Conservation (phyloP, 352 stramenopile species). For the Pythium utonaiense region DNA sequence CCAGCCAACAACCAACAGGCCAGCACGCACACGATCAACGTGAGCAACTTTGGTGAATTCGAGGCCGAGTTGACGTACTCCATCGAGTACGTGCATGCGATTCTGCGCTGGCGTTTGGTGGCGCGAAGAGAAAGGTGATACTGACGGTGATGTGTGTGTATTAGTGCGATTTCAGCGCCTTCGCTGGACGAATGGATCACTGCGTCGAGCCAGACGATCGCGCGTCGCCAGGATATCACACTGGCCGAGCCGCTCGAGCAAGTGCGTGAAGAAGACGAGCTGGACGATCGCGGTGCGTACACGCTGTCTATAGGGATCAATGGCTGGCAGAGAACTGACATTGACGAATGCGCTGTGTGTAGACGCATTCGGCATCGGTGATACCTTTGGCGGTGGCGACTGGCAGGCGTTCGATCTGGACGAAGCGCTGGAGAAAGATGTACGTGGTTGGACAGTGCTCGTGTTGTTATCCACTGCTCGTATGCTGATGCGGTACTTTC, state of each 20-base stretch:
- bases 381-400: conserved; percentile 73
- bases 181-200: conserved; percentile 82
- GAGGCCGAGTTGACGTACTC: conserved; percentile 81
- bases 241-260: conserved; percentile 63
- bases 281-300: conserved; percentile 47
- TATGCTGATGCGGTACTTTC: not conserved
- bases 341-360: not conserved
- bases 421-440: conserved; percentile 52
- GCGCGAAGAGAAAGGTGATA: not conserved
- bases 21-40: conserved; percentile 76
- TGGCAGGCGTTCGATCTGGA: conserved; percentile 85
- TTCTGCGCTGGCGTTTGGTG: conserved; percentile 1
- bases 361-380: conserved; percentile 69
- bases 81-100: conserved; percentile 58
- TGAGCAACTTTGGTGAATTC: conserved; percentile 84
- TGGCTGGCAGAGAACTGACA: not conserved
- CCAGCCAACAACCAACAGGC: conserved; percentile 61
- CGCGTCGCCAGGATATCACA: conserved; percentile 82
- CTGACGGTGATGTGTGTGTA: conserved; percentile 6
- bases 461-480: not conserved
- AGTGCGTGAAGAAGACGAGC: conserved; percentile 43
- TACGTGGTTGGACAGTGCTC: conserved; percentile 1
- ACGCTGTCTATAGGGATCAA: too few relatives aligned
- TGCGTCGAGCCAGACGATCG: conserved; percentile 69
- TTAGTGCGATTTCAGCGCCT: conserved; percentile 52